Percentiles rank a stretch among this genome's conserved stretches.
phyloP scores from a whole-genome alignment of 805 yeast genomes.

The Candida maesae region DNA sequence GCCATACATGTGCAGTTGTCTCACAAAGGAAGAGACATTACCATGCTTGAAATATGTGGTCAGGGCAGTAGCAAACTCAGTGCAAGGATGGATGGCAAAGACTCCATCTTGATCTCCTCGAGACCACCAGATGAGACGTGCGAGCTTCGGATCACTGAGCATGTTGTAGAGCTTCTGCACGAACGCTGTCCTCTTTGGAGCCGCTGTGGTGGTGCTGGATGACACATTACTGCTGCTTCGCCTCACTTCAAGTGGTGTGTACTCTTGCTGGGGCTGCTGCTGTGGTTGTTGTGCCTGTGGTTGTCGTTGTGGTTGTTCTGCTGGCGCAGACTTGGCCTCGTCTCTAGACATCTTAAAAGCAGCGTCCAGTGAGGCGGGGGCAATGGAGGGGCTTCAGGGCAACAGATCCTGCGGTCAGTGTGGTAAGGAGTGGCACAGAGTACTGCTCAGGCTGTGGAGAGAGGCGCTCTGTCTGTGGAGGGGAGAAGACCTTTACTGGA shows the following conservation, averaged over 20 bases:
- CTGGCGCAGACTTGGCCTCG: neutral
- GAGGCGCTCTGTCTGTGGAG: too few species aligned
- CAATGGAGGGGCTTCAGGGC: neutral
- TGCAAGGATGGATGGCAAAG: conserved; percentile 61
- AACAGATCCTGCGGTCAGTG: too few species aligned
- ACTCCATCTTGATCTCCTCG: conserved; percentile 42
- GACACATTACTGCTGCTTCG: neutral
- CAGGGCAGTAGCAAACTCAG: conserved; percentile 56
- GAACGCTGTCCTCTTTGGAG: conserved; percentile 41
- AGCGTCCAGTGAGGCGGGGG: neutral
- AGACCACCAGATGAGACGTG: conserved; percentile 64
- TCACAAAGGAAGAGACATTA: conserved; percentile 86
- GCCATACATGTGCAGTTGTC: conserved; percentile 95
- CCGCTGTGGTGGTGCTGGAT: neutral
- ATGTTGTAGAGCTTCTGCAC: conserved; percentile 61
- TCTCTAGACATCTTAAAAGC: conserved; percentile 1
- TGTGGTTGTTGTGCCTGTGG: neutral
- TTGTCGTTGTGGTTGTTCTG: neutral
- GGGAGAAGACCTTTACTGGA: too few species aligned
- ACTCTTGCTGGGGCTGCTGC: neutral
- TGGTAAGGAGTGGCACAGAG: too few species aligned
- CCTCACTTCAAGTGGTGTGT: neutral
- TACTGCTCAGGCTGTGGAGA: too few species aligned
- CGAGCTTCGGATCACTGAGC: conserved; percentile 51
- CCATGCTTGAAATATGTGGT: conserved; percentile 90